Percentiles rank a stretch among this genome's conserved stretches.
These are phyloP conservation scores for Medakamo hakoo DNA, from an alignment of 139 green algal genomes.

Conservation along the genomic window DNA sequence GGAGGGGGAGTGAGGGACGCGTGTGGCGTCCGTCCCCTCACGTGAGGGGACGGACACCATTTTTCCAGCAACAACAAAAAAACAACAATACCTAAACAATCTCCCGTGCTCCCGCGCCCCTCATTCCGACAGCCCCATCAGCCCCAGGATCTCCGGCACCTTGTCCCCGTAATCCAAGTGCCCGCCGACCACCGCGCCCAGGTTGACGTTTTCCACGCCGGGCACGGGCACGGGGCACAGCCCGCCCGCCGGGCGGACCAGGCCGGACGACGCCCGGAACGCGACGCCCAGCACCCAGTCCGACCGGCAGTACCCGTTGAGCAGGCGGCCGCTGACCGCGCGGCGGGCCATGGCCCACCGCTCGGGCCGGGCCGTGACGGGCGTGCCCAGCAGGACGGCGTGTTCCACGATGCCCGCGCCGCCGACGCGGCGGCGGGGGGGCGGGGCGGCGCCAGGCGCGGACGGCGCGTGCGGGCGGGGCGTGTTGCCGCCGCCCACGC, in stretches of 20 bases:
- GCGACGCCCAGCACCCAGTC: slow-evolving; percentile 70
- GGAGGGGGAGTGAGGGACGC: no score
- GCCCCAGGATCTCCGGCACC: slow-evolving; percentile 34
- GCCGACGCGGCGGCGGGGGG: slow-evolving; percentile 4
- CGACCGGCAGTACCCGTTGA: slow-evolving; percentile 59
- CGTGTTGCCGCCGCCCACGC: neutral
- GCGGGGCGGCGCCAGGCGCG: no score
- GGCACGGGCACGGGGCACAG: slow-evolving; percentile 23
- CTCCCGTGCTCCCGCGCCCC: neutral
- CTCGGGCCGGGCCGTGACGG: slow-evolving; percentile 28
- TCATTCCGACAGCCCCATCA: slow-evolving; percentile 23
- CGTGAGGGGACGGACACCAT: no score
- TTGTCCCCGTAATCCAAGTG: slow-evolving; percentile 43
- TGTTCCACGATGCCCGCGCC: slow-evolving; percentile 42
- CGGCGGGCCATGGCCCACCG: slow-evolving; percentile 37
- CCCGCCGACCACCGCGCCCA: slow-evolving; percentile 28
- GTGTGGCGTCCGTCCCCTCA: no score
- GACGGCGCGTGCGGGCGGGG: neutral
- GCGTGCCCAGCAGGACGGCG: slow-evolving; percentile 56
- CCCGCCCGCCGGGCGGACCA: slow-evolving; percentile 15
- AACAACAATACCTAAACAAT: neutral
- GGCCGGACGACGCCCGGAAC: slow-evolving; percentile 20
- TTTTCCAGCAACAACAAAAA: neutral
- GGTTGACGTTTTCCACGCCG: slow-evolving; percentile 61
- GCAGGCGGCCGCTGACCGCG: slow-evolving; percentile 49